Percentiles rank a stretch among this genome's conserved stretches.
Conservation (phyloP, 2,329 filamentous ascomycete genomes). For the Ceratocystis diversiconidia region DNA sequence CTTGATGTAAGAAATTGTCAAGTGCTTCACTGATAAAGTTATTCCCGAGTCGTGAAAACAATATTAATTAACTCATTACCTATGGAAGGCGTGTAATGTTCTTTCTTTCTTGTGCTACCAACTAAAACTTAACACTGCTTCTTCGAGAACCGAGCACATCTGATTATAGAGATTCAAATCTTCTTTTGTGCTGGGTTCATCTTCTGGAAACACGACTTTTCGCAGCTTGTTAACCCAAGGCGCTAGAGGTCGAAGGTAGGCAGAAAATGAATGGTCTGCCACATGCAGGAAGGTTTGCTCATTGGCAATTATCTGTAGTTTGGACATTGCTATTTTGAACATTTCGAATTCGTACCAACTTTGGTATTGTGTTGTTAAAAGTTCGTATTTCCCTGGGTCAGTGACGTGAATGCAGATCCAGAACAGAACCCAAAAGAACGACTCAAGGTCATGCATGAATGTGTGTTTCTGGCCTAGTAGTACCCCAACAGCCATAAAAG, state of each 20-base stretch:
- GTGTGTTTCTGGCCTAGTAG: not conserved
- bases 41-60: too few species aligned
- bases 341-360: not conserved
- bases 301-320: not conserved
- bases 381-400: not conserved
- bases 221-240: not conserved
- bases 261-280: not conserved
- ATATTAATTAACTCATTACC: too few species aligned
- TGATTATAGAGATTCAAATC: not conserved
- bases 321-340: not conserved
- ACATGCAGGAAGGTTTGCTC: not conserved
- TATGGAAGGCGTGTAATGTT: too few species aligned
- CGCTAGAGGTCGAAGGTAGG: not conserved
- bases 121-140: not conserved
- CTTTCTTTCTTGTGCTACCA: too few species aligned
- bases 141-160: not conserved
- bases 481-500: conserved; percentile 1
- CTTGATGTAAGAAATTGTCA: too few species aligned
- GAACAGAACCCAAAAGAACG: conserved; percentile 5
- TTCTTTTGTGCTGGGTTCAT: not conserved
- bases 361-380: not conserved
- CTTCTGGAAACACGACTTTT: not conserved
- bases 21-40: too few species aligned
- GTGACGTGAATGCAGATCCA: not conserved
- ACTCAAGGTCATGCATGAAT: conserved; percentile 8